Evolutionary conservation across 2,329 filamentous ascomycete genomes (phyloP).

Genomic region (Claviceps sorghi): DNA sequence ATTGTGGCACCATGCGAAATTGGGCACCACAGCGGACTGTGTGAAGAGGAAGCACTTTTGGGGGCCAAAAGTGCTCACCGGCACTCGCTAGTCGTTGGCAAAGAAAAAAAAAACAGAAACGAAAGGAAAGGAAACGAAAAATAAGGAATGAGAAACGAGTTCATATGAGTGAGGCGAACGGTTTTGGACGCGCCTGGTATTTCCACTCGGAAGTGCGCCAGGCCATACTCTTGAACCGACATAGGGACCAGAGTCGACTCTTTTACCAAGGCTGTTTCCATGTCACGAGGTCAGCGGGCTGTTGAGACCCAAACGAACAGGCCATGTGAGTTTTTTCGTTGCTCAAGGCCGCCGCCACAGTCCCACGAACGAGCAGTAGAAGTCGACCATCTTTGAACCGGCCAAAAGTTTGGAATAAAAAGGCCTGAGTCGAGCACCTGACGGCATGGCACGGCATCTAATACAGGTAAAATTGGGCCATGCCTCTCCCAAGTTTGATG

Average conservation of each 20-base stretch:
- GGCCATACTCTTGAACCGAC: background rate
- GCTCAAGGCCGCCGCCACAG: constrained; percentile 6
- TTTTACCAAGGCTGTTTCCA: background rate
- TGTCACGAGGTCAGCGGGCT: background rate
- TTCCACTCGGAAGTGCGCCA: background rate
- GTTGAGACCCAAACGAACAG: constrained; percentile 2
- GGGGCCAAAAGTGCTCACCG: background rate
- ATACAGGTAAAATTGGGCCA: background rate
- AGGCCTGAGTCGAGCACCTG: background rate
- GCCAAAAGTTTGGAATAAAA: background rate
- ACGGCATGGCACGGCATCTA: background rate
- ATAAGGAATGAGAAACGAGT: background rate
- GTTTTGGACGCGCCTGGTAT: background rate
- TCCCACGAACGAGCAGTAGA: constrained; percentile 3
- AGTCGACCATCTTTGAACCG: background rate
- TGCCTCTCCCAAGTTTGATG: background rate
- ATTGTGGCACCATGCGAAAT: constrained; percentile 9
- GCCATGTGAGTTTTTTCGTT: constrained; percentile 2
- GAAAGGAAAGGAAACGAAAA: background rate
- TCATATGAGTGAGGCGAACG: background rate
- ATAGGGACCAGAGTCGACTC: background rate
- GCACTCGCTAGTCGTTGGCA: background rate
- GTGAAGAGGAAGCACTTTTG: background rate
- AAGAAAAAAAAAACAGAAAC: background rate
- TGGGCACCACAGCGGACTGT: background rate